phyloP scores from a whole-genome alignment of 2,329 filamentous ascomycete species.

The Mycosphaerella sp. region DNA sequence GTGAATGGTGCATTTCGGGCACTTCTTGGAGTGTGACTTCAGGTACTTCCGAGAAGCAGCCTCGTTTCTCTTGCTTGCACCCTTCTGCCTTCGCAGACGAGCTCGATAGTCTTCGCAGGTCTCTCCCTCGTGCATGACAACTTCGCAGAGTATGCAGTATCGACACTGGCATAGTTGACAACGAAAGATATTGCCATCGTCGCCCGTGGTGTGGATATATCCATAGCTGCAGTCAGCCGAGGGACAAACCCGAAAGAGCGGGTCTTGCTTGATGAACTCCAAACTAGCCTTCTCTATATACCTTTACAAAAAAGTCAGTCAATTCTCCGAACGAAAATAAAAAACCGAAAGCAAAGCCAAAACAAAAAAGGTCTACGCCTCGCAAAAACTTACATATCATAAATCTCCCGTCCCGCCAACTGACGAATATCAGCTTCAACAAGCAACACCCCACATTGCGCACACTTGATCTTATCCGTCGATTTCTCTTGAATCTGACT shows the following conservation, averaged over 20 bases:
- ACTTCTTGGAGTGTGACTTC: slow-evolving; percentile 12
- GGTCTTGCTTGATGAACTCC: slow-evolving; percentile 5
- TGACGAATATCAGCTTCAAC: neutral
- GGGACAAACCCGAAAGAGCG: slow-evolving; percentile 2
- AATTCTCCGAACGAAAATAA: neutral
- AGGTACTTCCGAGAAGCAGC: neutral
- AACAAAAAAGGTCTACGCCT: too few relatives aligned
- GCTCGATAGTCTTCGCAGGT: slow-evolving; percentile 9
- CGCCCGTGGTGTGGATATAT: slow-evolving; percentile 8
- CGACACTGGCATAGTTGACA: slow-evolving; percentile 9
- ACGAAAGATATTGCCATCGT: slow-evolving; percentile 12
- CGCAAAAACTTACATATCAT: neutral
- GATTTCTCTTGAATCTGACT: neutral
- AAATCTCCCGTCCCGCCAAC: neutral
- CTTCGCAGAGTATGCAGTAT: slow-evolving; percentile 13
- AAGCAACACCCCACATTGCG: neutral
- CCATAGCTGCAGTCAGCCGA: slow-evolving; percentile 5
- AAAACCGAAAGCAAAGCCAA: too few relatives aligned
- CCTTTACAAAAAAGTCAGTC: neutral
- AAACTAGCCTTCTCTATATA: slow-evolving; percentile 7
- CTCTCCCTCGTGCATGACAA: slow-evolving; percentile 11
- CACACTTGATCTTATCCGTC: neutral
- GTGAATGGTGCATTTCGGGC: slow-evolving; percentile 19
- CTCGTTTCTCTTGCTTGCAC: neutral
- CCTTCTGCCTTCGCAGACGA: neutral